These are phyloP conservation scores for Saturnispora quitensis DNA, from an alignment of 805 yeast genomes.

Conservation along the genomic window DNA sequence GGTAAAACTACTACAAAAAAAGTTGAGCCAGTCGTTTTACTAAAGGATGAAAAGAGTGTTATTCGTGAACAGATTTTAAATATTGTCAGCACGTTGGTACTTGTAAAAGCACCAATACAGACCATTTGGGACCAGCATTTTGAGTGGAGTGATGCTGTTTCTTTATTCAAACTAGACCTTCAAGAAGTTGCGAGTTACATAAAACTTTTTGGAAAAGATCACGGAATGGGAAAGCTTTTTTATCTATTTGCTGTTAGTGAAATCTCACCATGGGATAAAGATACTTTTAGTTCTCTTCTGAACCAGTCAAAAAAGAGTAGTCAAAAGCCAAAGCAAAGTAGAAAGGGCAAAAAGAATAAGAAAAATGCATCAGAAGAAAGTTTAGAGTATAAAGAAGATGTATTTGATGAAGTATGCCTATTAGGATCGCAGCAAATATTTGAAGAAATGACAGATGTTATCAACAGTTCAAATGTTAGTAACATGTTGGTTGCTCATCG, in stretches of 20 bases:
- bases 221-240: slow-evolving; percentile 50
- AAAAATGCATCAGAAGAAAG: slow-evolving; percentile 14
- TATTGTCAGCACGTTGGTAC: slow-evolving; percentile 63
- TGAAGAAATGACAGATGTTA: slow-evolving; percentile 10
- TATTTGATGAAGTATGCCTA: background rate
- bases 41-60: slow-evolving; percentile 32
- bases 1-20: background rate
- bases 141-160: slow-evolving; percentile 58
- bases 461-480: slow-evolving; percentile 14
- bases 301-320: slow-evolving; percentile 11
- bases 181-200: slow-evolving; percentile 42
- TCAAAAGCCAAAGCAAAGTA: slow-evolving; percentile 13
- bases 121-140: slow-evolving; percentile 66
- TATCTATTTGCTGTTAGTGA: slow-evolving; percentile 61
- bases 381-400: slow-evolving; percentile 9
- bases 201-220: slow-evolving; percentile 40
- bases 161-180: slow-evolving; percentile 41
- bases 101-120: slow-evolving; percentile 50
- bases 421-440: slow-evolving; percentile 13
- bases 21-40: slow-evolving; percentile 25
- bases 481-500: slow-evolving; percentile 53
- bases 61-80: slow-evolving; percentile 38
- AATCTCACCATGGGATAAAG: slow-evolving; percentile 48
- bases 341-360: slow-evolving; percentile 9
- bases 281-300: slow-evolving; percentile 19